These are phyloP conservation scores for Metschnikowia baotianmanensis DNA, from an alignment of 805 yeast genomes.

Conservation along the genomic window DNA sequence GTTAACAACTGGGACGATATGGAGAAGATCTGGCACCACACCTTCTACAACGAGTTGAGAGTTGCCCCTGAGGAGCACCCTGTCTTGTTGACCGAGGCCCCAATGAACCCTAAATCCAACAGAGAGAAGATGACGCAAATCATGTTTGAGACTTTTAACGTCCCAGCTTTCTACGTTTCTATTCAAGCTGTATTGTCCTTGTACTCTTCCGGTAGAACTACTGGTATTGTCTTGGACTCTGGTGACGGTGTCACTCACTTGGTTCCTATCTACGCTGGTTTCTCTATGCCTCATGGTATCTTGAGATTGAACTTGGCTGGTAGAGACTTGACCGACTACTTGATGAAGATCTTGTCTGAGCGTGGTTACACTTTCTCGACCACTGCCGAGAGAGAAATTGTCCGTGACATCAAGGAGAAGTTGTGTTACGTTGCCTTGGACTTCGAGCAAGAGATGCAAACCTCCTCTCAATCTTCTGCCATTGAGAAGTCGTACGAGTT, in stretches of 20 bases:
- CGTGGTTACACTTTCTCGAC: conserved; percentile 99
- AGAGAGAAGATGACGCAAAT: conserved; percentile 99
- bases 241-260: conserved; percentile 99
- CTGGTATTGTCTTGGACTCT: conserved; percentile 99
- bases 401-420: conserved; percentile 94
- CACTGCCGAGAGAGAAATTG: conserved; percentile 98
- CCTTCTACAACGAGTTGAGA: conserved; percentile 99
- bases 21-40: conserved; percentile 99
- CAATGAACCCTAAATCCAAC: conserved; percentile 99
- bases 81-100: conserved; percentile 98
- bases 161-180: conserved; percentile 98
- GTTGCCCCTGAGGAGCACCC: conserved; percentile 99
- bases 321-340: conserved; percentile 98
- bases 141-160: conserved; percentile 98
- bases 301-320: conserved; percentile 99
- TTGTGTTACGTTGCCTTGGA: conserved; percentile 98
- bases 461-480: conserved; percentile 96
- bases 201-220: conserved; percentile 99
- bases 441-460: conserved; percentile 99
- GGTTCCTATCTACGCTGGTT: conserved; percentile 99
- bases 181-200: conserved; percentile 98
- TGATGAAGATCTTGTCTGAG: conserved; percentile 97
- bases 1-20: conserved; percentile 99
- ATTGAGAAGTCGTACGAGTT: conserved; percentile 98
- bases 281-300: conserved; percentile 98